Evolutionary conservation across 2,329 filamentous ascomycete species (phyloP), one percentile per base, ranked within the genome.

Genomic region (Alternaria tenuissima): DNA sequence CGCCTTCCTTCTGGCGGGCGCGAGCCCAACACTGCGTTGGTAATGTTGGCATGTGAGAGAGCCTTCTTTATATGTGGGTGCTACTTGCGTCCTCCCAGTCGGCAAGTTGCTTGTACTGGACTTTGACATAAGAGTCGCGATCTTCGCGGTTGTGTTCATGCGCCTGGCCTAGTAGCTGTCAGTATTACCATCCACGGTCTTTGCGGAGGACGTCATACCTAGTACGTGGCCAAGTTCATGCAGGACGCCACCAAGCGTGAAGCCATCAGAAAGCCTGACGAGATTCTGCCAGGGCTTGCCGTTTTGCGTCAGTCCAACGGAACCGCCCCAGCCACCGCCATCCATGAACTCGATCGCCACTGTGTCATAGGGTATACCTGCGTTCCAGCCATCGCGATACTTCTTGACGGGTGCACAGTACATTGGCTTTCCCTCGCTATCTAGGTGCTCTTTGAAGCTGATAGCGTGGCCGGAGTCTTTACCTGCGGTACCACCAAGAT

Each of bases 131-230:
- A 5, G 51, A 56, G 39, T 62, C 47, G 41, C 55, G 52, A 22
- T 62, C 47, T 36, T 42, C n/a, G 28, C 52, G 52, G 18, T 56
- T 47, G 42, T 59, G 47, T 43, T 56, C 52, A 36, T 62, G 52
- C 24, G 44, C 41, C 56, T 59, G 55, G 6, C 52, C 59, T 52
- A 1, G 1, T 9, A 14, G 1, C 20, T 22, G 44, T 48, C 12
- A 48, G 44, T 6, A 7, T 48, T n/a, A 12, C 7, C 7, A 7
- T 34, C 18, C 1, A 12, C n/a, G 4, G 7, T 22, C 12, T 39
- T 16, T 4, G 28, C 44, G 4, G n/a, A 7, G 1, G 18, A 34
- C 8, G 14, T 22, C n/a, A 42, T 52, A 52, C 49, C 49, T 5
- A 52, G 24, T 14, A 42, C 49, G n/a, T 52, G 49, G 6, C 24